Percentiles rank a stretch among this genome's conserved stretches.
These are phyloP conservation scores for Cladosporium sp. DNA, from an alignment of 2,329 filamentous ascomycete genomes.

Conservation along the genomic window DNA sequence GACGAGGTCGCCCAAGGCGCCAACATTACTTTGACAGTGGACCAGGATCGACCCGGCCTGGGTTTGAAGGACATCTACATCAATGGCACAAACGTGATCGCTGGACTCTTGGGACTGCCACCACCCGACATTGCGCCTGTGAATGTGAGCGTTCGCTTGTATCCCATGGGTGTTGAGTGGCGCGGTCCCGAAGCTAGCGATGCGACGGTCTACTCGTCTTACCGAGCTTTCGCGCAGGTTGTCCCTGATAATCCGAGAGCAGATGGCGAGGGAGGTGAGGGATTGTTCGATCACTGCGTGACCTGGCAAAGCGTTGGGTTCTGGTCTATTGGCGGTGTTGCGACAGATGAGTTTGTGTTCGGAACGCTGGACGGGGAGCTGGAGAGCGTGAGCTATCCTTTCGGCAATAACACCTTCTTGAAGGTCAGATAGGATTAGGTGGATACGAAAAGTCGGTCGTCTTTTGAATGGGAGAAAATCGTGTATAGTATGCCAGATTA, in stretches of 20 bases:
- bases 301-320: neutral
- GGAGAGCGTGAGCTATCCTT: neutral
- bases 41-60: slow-evolving; percentile 1
- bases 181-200: neutral
- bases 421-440: neutral
- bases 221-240: neutral
- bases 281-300: neutral
- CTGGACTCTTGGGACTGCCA: neutral
- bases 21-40: slow-evolving; percentile 1
- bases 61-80: neutral
- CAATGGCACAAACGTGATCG: neutral
- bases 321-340: neutral
- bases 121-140: neutral
- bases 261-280: neutral
- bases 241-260: neutral
- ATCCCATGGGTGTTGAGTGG: slow-evolving; percentile 2
- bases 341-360: neutral
- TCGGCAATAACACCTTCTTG: neutral
- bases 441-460: neutral
- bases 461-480: neutral
- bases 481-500: neutral
- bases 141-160: slow-evolving; percentile 6
- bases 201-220: neutral
- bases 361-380: neutral
- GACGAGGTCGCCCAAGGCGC: slow-evolving; percentile 3